A percentile compares a stretch with the other conserved stretches of the same genome.
These are phyloP conservation scores for Andrographis paniculata DNA, from an alignment of 305 asterid species.

Conservation along the genomic window DNA sequence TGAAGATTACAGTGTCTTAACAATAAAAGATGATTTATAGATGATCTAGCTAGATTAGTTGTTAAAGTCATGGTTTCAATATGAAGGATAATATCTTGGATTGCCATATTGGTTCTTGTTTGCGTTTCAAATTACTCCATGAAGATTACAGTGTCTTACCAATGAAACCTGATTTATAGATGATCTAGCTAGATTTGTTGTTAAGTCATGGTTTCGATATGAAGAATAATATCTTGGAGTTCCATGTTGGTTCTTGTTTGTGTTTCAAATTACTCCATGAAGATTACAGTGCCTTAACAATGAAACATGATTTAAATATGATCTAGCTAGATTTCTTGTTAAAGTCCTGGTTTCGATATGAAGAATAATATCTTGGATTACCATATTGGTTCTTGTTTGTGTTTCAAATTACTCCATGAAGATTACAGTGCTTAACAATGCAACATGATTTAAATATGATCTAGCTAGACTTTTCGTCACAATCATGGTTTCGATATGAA, in stretches of 20 bases:
- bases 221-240: neutral
- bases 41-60: neutral
- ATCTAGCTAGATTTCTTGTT: neutral
- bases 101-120: no score
- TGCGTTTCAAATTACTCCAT: no score
- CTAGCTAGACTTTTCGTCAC: neutral
- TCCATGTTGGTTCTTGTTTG: constrained; percentile 4
- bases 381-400: no score
- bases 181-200: neutral
- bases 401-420: no score
- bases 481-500: neutral
- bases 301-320: neutral
- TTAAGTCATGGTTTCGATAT: neutral
- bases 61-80: neutral
- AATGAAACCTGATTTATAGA: neutral
- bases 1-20: neutral
- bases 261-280: no score
- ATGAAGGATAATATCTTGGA: neutral
- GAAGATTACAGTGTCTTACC: neutral
- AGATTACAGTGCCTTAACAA: neutral
- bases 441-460: neutral
- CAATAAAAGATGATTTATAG: neutral
- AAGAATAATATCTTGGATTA: neutral
- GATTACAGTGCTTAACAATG: neutral
- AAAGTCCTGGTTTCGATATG: neutral